Conservation (phyloP, 208 protist genomes). For the Trypanosoma cruzi region DNA sequence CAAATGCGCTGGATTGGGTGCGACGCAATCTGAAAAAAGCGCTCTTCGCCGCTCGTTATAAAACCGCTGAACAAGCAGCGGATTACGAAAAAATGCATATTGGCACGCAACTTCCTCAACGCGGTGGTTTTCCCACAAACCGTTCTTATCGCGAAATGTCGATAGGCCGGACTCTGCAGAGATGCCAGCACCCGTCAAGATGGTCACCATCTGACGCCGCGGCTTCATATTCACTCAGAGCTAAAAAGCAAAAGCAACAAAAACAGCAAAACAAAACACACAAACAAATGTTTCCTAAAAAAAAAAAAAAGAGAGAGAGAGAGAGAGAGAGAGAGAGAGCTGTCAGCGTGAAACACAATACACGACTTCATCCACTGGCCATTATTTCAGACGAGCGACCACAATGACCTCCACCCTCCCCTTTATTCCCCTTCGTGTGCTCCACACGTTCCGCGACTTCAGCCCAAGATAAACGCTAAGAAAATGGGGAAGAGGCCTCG, state of each 20-base stretch:
- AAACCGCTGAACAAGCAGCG: constrained; percentile 61
- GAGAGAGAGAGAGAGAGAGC: background rate
- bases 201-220: constrained; percentile 36
- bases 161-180: constrained; percentile 73
- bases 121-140: constrained; percentile 75
- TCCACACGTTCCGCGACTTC: background rate
- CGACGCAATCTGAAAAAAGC: constrained; percentile 34
- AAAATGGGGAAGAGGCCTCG: background rate
- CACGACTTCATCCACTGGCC: background rate
- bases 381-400: background rate
- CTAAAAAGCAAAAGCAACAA: constrained; percentile 6
- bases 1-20: constrained; percentile 57
- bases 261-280: background rate
- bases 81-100: constrained; percentile 45
- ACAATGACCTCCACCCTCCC: background rate
- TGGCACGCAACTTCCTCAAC: constrained; percentile 72
- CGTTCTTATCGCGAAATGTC: constrained; percentile 59
- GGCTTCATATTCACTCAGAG: background rate
- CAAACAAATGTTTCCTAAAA: background rate
- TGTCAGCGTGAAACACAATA: background rate
- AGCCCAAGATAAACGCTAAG: background rate
- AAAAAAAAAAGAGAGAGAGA: background rate
- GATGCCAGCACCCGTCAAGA: constrained; percentile 80
- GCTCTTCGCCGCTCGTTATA: constrained; percentile 61
- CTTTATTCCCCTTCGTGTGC: background rate